A percentile compares a stretch with the other conserved stretches of the same genome.
These are phyloP conservation scores for Alloteropsis angusta DNA, from an alignment of 202 grass and related monocot species.

Conservation along the genomic window DNA sequence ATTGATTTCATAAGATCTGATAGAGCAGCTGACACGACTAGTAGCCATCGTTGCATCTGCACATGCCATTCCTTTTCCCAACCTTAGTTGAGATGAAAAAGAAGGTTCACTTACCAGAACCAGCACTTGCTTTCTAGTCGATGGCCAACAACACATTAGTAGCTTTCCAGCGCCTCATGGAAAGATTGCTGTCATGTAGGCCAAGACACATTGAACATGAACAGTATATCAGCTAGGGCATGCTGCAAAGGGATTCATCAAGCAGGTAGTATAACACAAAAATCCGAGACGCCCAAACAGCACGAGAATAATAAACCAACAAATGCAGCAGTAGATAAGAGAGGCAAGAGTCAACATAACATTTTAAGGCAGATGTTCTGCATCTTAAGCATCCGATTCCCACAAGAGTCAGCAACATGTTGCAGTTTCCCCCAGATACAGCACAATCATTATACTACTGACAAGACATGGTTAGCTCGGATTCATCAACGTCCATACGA, in stretches of 20 bases:
- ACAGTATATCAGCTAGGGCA: background rate
- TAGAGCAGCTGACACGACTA: background rate
- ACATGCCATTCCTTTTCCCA: background rate
- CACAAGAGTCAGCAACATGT: background rate
- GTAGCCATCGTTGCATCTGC: background rate
- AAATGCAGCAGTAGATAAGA: background rate
- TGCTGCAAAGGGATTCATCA: background rate
- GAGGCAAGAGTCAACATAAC: conserved; percentile 16
- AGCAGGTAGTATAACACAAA: background rate
- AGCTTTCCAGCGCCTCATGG: background rate
- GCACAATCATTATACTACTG: conserved; percentile 15
- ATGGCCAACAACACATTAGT: background rate
- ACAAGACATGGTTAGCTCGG: conserved; percentile 22
- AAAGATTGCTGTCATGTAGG: background rate
- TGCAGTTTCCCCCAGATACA: background rate
- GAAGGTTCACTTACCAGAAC: no score
- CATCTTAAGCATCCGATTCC: conserved; percentile 3
- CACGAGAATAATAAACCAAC: background rate
- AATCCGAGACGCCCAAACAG: background rate
- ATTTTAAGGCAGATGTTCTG: conserved; percentile 12
- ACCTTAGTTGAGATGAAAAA: background rate
- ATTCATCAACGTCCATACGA: background rate
- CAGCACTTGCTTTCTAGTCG: background rate
- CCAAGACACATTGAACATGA: background rate
- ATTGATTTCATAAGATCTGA: background rate